Conservation (phyloP, 2,329 filamentous ascomycete genomes). For the Lachnellula occidentalis region DNA sequence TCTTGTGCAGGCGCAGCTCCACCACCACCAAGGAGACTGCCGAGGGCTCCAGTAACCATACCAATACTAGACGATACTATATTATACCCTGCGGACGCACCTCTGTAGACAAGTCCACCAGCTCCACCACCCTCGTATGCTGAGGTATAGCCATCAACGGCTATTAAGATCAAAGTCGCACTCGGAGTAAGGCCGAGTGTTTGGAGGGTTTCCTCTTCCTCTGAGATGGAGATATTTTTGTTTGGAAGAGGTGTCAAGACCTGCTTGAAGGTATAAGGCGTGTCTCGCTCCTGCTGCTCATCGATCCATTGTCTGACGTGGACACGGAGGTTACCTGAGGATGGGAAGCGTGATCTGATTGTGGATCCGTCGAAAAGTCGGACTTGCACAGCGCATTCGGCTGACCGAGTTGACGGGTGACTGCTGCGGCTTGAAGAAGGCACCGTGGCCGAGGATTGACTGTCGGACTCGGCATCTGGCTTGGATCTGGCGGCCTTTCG, state of each 20-base stretch:
- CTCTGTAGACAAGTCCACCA: constrained; percentile 31
- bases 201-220: constrained; percentile 64
- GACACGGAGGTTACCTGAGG: constrained; percentile 52
- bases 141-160: constrained; percentile 55
- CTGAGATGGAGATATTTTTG: constrained; percentile 64
- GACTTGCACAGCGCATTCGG: constrained; percentile 63
- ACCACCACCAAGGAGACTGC: constrained; percentile 33
- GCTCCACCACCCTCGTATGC: constrained; percentile 43
- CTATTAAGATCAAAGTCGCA: constrained; percentile 77
- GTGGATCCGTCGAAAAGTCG: constrained; percentile 80
- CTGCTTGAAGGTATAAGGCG: constrained; percentile 78
- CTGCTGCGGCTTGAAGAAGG: neutral
- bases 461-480: constrained; percentile 20
- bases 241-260: constrained; percentile 75
- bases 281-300: constrained; percentile 49
- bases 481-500: constrained; percentile 39
- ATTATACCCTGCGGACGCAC: constrained; percentile 32
- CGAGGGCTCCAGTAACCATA: constrained; percentile 37
- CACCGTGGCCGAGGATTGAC: constrained; percentile 16
- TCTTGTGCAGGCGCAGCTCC: constrained; percentile 10
- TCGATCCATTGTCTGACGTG: constrained; percentile 78
- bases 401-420: constrained; percentile 12
- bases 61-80: constrained; percentile 39
- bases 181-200: constrained; percentile 72
- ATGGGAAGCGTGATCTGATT: constrained; percentile 66